Conservation (phyloP, 2,329 filamentous ascomycete genomes). For the Leptographium flavum region DNA sequence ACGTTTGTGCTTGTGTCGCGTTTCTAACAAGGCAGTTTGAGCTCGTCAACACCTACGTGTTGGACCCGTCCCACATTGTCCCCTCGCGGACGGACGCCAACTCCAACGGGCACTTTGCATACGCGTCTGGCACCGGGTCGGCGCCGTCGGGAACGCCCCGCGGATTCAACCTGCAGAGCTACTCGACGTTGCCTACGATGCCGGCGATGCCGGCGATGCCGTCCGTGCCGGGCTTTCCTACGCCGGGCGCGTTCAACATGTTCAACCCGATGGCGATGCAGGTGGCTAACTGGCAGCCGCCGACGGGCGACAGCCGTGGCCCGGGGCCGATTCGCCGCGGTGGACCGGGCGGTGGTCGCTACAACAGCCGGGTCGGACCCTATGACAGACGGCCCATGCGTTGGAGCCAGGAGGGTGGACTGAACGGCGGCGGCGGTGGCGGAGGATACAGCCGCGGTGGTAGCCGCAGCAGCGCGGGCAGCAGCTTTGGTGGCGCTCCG, state of each 20-base stretch:
- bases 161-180: constrained; percentile 75
- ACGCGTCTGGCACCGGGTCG: constrained; percentile 63
- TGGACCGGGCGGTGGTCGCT: constrained; percentile 30
- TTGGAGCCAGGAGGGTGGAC: constrained; percentile 27
- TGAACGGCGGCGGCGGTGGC: constrained; percentile 33
- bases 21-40: constrained; percentile 44
- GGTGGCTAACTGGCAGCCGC: constrained; percentile 32
- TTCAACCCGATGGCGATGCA: constrained; percentile 34
- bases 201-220: constrained; percentile 42
- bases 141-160: constrained; percentile 72
- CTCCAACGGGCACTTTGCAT: constrained; percentile 93
- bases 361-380: constrained; percentile 52
- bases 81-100: constrained; percentile 88
- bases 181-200: constrained; percentile 45
- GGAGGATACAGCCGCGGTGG: constrained; percentile 20
- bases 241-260: constrained; percentile 27
- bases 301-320: constrained; percentile 30
- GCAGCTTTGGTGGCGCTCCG: constrained; percentile 17
- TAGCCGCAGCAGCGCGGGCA: constrained; percentile 29
- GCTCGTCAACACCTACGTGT: constrained; percentile 84
- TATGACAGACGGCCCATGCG: constrained; percentile 54
- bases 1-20: not conserved
- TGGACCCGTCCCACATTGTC: constrained; percentile 89
- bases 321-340: constrained; percentile 56
- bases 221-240: constrained; percentile 41